phyloP scores from a whole-genome alignment of 495 filamentous ascomycete species.

The Lepraria neglecta region DNA sequence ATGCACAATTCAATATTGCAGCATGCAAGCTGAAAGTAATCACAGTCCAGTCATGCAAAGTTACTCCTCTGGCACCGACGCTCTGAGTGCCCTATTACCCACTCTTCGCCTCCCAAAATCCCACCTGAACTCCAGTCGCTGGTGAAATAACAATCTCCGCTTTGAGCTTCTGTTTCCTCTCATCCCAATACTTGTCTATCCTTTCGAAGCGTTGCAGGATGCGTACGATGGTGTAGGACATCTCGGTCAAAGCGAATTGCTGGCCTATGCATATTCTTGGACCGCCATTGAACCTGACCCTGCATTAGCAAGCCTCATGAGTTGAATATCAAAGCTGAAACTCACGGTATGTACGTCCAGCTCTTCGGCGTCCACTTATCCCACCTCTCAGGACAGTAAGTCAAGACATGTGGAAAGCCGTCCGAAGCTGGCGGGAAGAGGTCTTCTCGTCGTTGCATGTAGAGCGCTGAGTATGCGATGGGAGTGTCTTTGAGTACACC shows the following conservation, averaged over 20 bases:
- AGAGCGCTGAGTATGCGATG: conserved; percentile 57
- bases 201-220: conserved; percentile 37
- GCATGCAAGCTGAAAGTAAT: too few species aligned
- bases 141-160: conserved; percentile 64
- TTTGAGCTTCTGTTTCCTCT: conserved; percentile 50
- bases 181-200: conserved; percentile 47
- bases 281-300: conserved; percentile 50
- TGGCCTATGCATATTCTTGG: conserved; percentile 54
- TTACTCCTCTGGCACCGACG: too few species aligned
- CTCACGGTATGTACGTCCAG: conserved; percentile 63
- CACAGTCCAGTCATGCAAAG: too few species aligned
- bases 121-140: conserved; percentile 53
- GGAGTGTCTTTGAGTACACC: conserved; percentile 58
- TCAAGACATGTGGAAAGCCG: conserved; percentile 38
- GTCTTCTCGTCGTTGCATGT: conserved; percentile 64
- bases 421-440: conserved; percentile 51
- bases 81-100: neutral
- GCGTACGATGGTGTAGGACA: conserved; percentile 36
- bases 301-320: neutral
- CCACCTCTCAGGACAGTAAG: conserved; percentile 73
- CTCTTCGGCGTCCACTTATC: conserved; percentile 56
- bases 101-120: conserved; percentile 35
- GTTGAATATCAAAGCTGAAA: too few species aligned
- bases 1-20: too few species aligned
- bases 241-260: conserved; percentile 53